Percentiles rank a stretch among this genome's conserved stretches.
Conservation (phyloP, 2,329 filamentous ascomycete species). For the Chrysoporthe deuterocubensis region DNA sequence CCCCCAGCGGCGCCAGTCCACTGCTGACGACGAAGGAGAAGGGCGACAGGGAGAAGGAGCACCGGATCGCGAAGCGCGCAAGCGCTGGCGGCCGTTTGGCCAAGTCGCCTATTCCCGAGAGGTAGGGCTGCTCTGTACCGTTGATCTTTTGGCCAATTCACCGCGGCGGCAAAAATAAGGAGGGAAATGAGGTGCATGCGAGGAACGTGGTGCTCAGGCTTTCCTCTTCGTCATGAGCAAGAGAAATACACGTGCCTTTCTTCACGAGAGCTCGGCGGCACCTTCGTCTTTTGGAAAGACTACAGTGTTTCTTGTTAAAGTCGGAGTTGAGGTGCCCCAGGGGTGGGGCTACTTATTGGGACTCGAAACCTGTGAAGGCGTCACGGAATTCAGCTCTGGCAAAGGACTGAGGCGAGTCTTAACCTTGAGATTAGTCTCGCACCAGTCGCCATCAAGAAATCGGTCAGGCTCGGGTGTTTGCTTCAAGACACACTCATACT, state of each 20-base stretch:
- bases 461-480: neutral
- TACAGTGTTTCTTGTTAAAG: neutral
- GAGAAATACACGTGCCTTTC: neutral
- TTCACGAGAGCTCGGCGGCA: neutral
- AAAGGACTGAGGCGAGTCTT: neutral
- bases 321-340: neutral
- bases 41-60: conserved; percentile 66
- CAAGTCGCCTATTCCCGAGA: conserved; percentile 66
- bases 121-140: conserved; percentile 48
- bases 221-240: conserved; percentile 21
- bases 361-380: neutral
- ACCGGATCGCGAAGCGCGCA: conserved; percentile 75
- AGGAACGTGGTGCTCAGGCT: conserved; percentile 28
- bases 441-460: neutral
- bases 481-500: conserved; percentile 2
- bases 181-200: conserved; percentile 2
- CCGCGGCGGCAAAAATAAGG: conserved; percentile 20
- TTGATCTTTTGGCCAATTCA: conserved; percentile 29
- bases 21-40: conserved; percentile 44
- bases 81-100: conserved; percentile 77
- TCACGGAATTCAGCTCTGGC: neutral
- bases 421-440: neutral
- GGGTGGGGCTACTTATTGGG: neutral
- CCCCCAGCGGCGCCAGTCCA: conserved; percentile 53
- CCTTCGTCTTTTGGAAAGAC: neutral